Conservation (phyloP, 2,329 filamentous ascomycete species). For the Fusarium decemcellulare region DNA sequence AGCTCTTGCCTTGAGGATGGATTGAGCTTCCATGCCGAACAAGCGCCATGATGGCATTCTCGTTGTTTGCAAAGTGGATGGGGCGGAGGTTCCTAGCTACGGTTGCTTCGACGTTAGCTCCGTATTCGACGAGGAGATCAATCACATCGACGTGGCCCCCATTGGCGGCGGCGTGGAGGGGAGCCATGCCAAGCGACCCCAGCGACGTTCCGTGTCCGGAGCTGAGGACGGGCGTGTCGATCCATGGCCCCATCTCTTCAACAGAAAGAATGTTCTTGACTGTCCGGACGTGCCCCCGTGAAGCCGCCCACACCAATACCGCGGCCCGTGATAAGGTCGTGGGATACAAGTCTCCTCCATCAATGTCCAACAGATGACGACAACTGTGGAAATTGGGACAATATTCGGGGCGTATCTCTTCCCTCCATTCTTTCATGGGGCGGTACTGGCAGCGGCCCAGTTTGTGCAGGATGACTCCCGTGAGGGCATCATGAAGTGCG, state of each 20-base stretch:
- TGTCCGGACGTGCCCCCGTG: slow-evolving; percentile 1
- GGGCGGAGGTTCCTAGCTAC: slow-evolving; percentile 1
- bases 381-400: background rate
- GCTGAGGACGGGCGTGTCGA: slow-evolving; percentile 17
- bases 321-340: slow-evolving; percentile 4
- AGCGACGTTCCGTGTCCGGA: background rate
- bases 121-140: slow-evolving; percentile 1
- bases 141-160: slow-evolving; percentile 12
- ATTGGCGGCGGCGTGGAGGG: slow-evolving; percentile 17
- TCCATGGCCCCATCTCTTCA: background rate
- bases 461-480: slow-evolving; percentile 5
- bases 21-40: slow-evolving; percentile 14
- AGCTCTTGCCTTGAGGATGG: background rate
- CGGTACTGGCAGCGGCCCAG: slow-evolving; percentile 2
- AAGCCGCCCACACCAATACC: slow-evolving; percentile 17
- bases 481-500: background rate
- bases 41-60: slow-evolving; percentile 8
- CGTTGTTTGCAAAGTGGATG: slow-evolving; percentile 17
- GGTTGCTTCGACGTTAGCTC: background rate
- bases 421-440: background rate
- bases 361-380: background rate
- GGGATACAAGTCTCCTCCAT: background rate
- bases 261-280: background rate
- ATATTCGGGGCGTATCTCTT: background rate
- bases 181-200: slow-evolving; percentile 14